These are phyloP conservation scores for Fennellomyces sp. DNA, from an alignment of 371 early-diverging fungal species.

Conservation along the genomic window DNA sequence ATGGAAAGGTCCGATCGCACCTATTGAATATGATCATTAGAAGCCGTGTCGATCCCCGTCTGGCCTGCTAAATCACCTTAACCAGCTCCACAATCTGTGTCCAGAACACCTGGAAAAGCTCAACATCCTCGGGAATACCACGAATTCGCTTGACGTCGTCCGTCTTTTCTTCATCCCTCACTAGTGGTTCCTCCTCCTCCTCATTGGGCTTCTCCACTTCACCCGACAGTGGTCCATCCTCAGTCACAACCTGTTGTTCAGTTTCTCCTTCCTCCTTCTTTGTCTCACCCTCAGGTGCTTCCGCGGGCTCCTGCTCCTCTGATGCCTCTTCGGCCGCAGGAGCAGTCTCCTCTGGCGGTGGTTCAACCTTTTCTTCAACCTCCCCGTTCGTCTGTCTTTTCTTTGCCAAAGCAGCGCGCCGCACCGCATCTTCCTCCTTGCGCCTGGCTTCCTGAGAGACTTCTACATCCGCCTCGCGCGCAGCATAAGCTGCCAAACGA, in stretches of 20 bases:
- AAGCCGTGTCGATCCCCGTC: background rate
- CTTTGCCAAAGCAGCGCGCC: background rate
- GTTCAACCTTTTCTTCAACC: background rate
- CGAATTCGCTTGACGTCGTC: background rate
- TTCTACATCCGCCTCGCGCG: constrained; percentile 31
- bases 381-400: background rate
- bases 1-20: constrained; percentile 86
- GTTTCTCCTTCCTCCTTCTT: background rate
- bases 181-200: background rate
- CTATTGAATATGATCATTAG: constrained; percentile 4
- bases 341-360: background rate
- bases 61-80: constrained; percentile 54
- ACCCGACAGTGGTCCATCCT: background rate
- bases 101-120: constrained; percentile 95
- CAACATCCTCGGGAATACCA: constrained; percentile 84
- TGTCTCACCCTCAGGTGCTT: background rate
- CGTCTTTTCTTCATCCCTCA: background rate
- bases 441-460: background rate
- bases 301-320: constrained; percentile 1
- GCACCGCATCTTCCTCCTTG: constrained; percentile 1
- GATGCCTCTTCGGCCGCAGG: no score
- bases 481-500: constrained; percentile 64
- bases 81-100: constrained; percentile 87
- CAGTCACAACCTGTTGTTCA: background rate
- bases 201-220: background rate